These are phyloP conservation scores for Dorcoceras hygrometricum DNA, from an alignment of 257 asterid genomes.

Conservation along the genomic window DNA sequence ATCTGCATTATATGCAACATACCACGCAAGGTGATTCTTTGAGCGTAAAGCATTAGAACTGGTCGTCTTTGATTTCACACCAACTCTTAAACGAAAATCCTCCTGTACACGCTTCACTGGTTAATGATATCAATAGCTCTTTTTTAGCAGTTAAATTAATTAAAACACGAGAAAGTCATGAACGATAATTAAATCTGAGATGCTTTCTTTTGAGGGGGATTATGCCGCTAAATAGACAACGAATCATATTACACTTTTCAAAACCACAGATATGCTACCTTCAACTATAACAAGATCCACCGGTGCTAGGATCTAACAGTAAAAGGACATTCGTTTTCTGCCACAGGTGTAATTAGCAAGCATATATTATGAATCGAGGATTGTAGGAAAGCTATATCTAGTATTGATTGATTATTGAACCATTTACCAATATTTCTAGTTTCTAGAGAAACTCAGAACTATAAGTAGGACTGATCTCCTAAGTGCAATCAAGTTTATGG, in stretches of 20 bases:
- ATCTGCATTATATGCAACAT: constrained; percentile 23
- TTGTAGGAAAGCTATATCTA: background rate
- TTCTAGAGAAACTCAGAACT: background rate
- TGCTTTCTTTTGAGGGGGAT: background rate
- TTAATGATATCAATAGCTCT: background rate
- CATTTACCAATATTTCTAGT: no score
- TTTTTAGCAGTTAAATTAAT: background rate
- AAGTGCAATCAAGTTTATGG: background rate
- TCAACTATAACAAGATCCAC: background rate
- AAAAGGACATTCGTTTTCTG: constrained; percentile 2
- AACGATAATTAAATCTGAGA: background rate
- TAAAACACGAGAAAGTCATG: background rate
- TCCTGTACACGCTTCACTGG: constrained; percentile 20
- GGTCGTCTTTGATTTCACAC: constrained; percentile 15
- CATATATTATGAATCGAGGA: background rate
- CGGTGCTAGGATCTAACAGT: background rate
- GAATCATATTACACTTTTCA: background rate
- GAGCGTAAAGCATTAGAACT: background rate
- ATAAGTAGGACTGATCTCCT: background rate
- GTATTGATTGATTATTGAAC: background rate
- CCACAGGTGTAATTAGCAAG: background rate
- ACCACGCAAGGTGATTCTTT: constrained; percentile 23
- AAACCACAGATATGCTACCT: background rate
- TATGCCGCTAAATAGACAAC: background rate
- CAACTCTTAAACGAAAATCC: constrained; percentile 18